Base-by-base conservation (phyloP, 306 rosid genomes). In the Glycyrrhiza uralensis region DNA sequence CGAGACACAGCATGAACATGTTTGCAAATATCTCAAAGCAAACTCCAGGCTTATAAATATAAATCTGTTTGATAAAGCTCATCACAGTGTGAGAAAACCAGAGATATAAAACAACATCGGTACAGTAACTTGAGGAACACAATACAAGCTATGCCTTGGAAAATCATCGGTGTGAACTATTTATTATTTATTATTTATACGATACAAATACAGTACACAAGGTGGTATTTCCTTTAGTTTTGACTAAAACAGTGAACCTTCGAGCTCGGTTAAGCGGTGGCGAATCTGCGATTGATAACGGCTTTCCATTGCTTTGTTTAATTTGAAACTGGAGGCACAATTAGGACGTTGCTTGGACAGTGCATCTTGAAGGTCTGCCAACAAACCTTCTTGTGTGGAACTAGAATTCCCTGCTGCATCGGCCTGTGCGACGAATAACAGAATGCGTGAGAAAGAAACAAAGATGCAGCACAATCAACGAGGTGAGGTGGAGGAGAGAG, bases 191-290 rank as follows among this genome's bases (percentile, higher is more conserved):
- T n/a, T n/a, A n/a, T n/a, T n/a, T n/a, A n/a, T n/a, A n/a, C n/a
- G n/a, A n/a, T n/a, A n/a, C n/a, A n/a, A n/a, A n/a, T n/a, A n/a
- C n/a, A n/a, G n/a, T n/a, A n/a, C n/a, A n/a, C n/a, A n/a, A n/a
- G n/a, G n/a, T n/a, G n/a, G n/a, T n/a, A n/a, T n/a, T n/a, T n/a
- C n/a, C n/a, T n/a, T n/a, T n/a, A n/a, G n/a, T n/a, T n/a, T n/a
- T n/a, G n/a, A n/a, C n/a, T n/a, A n/a, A n/a, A n/a, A n/a, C n/a
- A n/a, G n/a, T n/a, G n/a, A n/a, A 62, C 98, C 96, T 88, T 93
- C 90, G 52, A 93, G 93, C 57, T 90, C 88, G 41, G 80, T 74
- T 78, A 93, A 47, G 71, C 98, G 88, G 65, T 68, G 86, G 49
- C 62, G 87, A 81, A 90, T 57, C 58, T 19, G 87, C 73, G 83